phyloP scores from a whole-genome alignment of 495 filamentous ascomycete genomes.

The Xylaria curta region DNA sequence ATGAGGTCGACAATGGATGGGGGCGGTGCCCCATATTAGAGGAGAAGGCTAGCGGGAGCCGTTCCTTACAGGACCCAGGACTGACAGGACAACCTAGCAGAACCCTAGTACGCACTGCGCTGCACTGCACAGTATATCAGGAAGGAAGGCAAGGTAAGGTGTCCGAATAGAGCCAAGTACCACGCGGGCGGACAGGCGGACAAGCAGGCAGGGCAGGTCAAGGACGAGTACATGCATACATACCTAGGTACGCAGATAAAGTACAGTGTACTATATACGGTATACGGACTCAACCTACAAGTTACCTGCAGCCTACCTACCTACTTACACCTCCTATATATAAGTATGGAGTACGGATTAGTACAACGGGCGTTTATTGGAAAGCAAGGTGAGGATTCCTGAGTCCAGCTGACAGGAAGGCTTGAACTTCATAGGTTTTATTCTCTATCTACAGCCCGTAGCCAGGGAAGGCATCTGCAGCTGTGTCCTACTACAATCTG shows the following conservation, averaged over 20 bases:
- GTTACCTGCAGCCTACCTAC: too few species aligned
- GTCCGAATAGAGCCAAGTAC: neutral
- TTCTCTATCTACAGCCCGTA: neutral
- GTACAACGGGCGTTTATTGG: neutral
- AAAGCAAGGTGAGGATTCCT: neutral
- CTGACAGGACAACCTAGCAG: neutral
- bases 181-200: too few species aligned
- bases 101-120: too few species aligned
- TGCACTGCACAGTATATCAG: neutral
- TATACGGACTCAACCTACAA: neutral
- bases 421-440: neutral
- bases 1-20: constrained; percentile 25
- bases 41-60: constrained; percentile 19
- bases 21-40: constrained; percentile 22
- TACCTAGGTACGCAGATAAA: neutral
- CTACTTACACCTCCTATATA: too few species aligned
- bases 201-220: neutral
- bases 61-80: constrained; percentile 13
- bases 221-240: neutral
- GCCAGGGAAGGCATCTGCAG: neutral
- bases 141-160: neutral
- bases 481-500: neutral
- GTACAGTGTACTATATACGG: neutral
- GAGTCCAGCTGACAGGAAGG: neutral
- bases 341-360: too few species aligned